Evolutionary conservation across 2,329 filamentous ascomycete genomes (phyloP).

Genomic region (Cytospora chrysosperma): DNA sequence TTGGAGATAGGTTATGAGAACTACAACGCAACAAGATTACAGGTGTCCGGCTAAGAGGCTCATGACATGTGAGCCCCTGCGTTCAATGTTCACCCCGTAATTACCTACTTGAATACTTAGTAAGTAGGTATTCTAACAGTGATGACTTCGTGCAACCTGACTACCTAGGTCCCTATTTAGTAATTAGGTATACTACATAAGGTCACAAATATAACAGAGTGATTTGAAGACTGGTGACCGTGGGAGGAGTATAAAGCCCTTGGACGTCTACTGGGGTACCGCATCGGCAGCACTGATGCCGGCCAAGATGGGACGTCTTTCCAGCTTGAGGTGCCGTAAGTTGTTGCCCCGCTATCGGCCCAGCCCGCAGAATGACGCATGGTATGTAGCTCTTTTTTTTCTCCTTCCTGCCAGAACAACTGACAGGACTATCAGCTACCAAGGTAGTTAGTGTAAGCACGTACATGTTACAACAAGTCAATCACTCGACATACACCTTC

Average conservation of each 20-base stretch:
- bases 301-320: neutral
- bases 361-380: conserved; percentile 3
- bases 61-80: neutral
- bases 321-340: neutral
- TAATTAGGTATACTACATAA: too few species aligned
- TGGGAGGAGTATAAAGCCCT: neutral
- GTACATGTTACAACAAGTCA: neutral
- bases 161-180: too few species aligned
- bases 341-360: conserved; percentile 6
- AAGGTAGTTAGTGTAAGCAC: neutral
- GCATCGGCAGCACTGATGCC: neutral
- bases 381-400: neutral
- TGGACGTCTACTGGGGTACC: too few species aligned
- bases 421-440: neutral
- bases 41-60: neutral
- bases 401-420: neutral
- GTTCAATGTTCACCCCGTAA: too few species aligned
- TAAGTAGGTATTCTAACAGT: too few species aligned
- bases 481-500: neutral
- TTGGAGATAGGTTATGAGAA: neutral
- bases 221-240: too few species aligned
- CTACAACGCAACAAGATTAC: neutral
- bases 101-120: too few species aligned
- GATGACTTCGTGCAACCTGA: too few species aligned
- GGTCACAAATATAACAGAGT: too few species aligned